Conservation (phyloP, 305 asterid genomes). For the Withania somnifera region DNA sequence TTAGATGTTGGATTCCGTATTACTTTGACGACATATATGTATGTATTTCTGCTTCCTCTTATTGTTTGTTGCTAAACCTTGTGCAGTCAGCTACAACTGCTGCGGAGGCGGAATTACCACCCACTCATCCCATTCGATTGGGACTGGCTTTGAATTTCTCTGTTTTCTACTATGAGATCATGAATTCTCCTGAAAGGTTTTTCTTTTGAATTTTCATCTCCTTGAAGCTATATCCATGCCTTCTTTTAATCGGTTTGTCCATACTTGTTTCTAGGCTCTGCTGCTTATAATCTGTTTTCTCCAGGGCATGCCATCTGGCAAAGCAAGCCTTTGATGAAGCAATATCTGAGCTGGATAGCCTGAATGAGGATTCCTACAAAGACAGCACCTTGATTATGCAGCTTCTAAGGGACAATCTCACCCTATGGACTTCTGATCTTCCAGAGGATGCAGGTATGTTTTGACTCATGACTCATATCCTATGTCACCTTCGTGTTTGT, state of each 20-base stretch:
- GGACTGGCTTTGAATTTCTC: slow-evolving; percentile 21
- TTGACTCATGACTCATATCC: not conserved
- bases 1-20: not conserved
- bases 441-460: slow-evolving; percentile 58
- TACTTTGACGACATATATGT: not conserved
- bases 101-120: slow-evolving; percentile 12
- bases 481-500: not conserved
- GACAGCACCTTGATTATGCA: slow-evolving; percentile 81
- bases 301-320: slow-evolving; percentile 77
- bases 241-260: no score
- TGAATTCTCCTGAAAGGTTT: slow-evolving; percentile 19
- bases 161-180: slow-evolving; percentile 20
- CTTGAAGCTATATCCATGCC: no score
- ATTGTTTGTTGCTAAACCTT: not conserved
- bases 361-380: slow-evolving; percentile 69
- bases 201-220: no score
- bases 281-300: no score
- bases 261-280: no score
- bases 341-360: slow-evolving; percentile 58
- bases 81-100: slow-evolving; percentile 14
- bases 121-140: slow-evolving; percentile 18
- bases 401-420: slow-evolving; percentile 68
- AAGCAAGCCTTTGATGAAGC: slow-evolving; percentile 80
- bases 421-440: slow-evolving; percentile 78
- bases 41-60: not conserved